These are phyloP conservation scores for Heterobasidion occidentale DNA, from an alignment of 1,284 basidiomycete genomes.

Conservation along the genomic window DNA sequence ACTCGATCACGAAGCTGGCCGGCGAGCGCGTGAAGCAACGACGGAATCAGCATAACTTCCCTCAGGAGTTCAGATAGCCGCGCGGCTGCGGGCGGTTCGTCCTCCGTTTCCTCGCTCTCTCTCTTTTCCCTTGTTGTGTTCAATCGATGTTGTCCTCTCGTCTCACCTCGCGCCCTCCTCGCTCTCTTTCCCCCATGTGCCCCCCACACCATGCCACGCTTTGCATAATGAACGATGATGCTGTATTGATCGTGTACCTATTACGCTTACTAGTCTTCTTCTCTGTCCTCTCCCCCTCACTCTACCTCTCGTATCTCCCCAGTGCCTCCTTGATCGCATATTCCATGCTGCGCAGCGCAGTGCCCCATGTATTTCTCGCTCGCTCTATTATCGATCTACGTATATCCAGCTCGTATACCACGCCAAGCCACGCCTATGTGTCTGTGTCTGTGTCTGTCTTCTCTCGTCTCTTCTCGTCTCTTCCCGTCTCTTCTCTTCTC, in stretches of 20 bases:
- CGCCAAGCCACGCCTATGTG: too few species aligned
- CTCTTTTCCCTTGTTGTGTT: too few species aligned
- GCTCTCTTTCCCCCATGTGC: background rate
- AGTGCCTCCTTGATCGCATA: background rate
- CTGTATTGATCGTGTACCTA: background rate
- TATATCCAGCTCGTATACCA: too few species aligned
- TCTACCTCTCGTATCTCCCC: background rate
- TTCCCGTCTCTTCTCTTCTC: too few species aligned
- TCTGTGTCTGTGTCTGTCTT: too few species aligned
- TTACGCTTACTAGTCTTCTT: background rate
- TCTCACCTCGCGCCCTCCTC: background rate
- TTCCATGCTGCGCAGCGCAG: background rate
- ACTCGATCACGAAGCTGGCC: constrained; percentile 45
- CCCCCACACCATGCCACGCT: background rate
- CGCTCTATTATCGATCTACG: too few species aligned
- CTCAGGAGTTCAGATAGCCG: constrained; percentile 1
- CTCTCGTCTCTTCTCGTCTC: too few species aligned
- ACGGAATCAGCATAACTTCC: constrained; percentile 3
- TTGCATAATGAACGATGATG: background rate
- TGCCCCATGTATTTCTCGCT: too few species aligned
- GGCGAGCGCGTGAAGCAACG: constrained; percentile 11
- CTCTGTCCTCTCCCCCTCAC: too few species aligned
- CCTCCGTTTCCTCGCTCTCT: background rate
- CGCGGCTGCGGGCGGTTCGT: background rate
- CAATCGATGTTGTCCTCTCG: too few species aligned